Evolutionary conservation across 208 protist species (phyloP), one percentile per base, ranked within the genome.

Genomic region (Angomonas ambiguus): DNA sequence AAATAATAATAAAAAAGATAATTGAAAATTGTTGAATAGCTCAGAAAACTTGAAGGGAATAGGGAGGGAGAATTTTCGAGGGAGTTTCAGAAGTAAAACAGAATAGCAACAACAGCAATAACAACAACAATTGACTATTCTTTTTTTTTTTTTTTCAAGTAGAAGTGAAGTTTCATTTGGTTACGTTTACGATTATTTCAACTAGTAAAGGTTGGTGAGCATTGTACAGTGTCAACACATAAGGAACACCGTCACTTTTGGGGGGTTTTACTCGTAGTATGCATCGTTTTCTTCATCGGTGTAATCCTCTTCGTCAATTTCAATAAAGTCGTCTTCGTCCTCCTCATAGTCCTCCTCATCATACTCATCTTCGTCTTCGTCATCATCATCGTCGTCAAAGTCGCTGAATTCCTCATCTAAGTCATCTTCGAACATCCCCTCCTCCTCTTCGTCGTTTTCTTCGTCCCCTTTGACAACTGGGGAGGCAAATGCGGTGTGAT

Each of bases 401-500:
- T 76, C 79, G 28, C 76, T 69, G 35, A 74, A 65, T 16, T 68
- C 65, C 20, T 65, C 42, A 41, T 82, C 85, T 41, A 82, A 81
- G 0, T 82, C 79, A 27, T 83, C 80, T 28, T 80, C 76, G 11
- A 31, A 31, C n/a, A 35, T 59, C 5, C 11, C 24, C 53, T 59
- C 53, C 22, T 59, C 53, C 24, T 85, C 87, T 0, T 62, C 74
- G 18, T 77, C 65, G 22, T 88, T 79, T 18, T n/a, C n/a, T n/a
- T n/a, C n/a, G n/a, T n/a, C n/a, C n/a, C n/a, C n/a, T n/a, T n/a
- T n/a, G n/a, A n/a, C n/a, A n/a, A 56, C 63, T 13, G 85, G 81
- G 1, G 80, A 69, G 10, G 85, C 73, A 72, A 95, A 95, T 28
- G 76, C 76, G 11, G 76, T 62, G 32, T 76, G 74, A 41, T 80